Percentiles rank a stretch among this genome's conserved stretches.
phyloP scores from a whole-genome alignment of 352 stramenopile genomes.

The Globisporangium nagaii region DNA sequence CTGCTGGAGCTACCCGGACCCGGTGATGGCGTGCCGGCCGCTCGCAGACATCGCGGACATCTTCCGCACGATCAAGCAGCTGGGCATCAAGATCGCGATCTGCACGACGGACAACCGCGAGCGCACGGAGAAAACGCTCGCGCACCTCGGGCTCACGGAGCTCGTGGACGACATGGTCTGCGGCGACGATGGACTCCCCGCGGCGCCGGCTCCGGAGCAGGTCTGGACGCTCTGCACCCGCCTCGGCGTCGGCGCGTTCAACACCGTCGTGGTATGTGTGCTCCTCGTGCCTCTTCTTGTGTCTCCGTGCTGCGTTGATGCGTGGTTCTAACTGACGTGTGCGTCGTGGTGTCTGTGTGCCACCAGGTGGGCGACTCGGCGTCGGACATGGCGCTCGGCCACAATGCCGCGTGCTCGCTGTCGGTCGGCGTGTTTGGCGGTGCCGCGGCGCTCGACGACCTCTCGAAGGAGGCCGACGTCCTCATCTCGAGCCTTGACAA shows the following conservation, averaged over 20 bases:
- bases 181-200: conserved; percentile 34
- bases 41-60: conserved; percentile 22
- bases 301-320: background rate
- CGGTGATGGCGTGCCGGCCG: conserved; percentile 17
- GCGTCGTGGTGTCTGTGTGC: background rate
- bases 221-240: conserved; percentile 35
- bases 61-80: conserved; percentile 27
- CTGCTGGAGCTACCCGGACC: conserved; percentile 27
- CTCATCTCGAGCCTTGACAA: conserved; percentile 42
- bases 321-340: background rate
- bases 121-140: conserved; percentile 24
- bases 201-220: conserved; percentile 28
- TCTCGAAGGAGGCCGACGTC: conserved; percentile 37
- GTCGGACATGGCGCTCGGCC: conserved; percentile 34
- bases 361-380: conserved; percentile 37
- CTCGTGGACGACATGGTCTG: conserved; percentile 43
- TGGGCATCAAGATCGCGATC: conserved; percentile 47
- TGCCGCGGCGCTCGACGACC: conserved; percentile 29
- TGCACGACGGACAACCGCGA: conserved; percentile 40
- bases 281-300: background rate
- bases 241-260: conserved; percentile 25
- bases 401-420: conserved; percentile 27
- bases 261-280: conserved; percentile 34
- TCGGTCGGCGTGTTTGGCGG: conserved; percentile 40
- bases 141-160: conserved; percentile 19